Base-by-base conservation (phyloP, 768 basidiomycete species). In the Sutorius australiensis region DNA sequence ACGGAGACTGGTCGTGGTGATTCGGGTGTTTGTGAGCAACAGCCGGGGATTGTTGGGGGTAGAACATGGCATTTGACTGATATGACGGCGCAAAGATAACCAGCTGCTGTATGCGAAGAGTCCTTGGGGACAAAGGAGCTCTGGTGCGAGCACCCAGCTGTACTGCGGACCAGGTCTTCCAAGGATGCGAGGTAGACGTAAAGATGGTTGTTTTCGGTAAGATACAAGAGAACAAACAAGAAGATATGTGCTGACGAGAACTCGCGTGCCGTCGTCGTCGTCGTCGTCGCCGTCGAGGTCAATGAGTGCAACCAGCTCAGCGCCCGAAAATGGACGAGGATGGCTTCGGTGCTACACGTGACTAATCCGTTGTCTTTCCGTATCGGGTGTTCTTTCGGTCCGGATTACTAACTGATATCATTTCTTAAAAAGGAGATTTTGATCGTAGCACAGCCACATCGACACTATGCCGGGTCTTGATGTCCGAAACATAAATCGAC, bases 41-140 rank as follows among this genome's bases (percentile, higher is more conserved):
- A 66, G 82, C 86, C 66, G 89, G 88, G 59, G 89, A 89, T 71
- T 88, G 87, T 67, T 89, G 87, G 65, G 87, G 78, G 72, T 87
- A 91, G 75, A 88, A 91, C 87, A 91, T 91, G 56, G 77, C 78
- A 78, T 78, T 69, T 69, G 73, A 61, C 58, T 12, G 28, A 6
- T 32, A 28, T 14, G 51, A 51, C 42, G 46, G 47, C 40, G 51
- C 27, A 47, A 47, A 10, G 48, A 50, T 41, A 46, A 41, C 52
- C 32, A 39, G 37, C 49, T 44, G 46, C 24, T 39, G 49, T 17
- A 27, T 31, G 48, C 34, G 16, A 21, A 43, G 57, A 53, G 50
- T 38, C 54, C 62, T 33, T 30, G 37, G 11, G 42, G 37, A 56
- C 50, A 56, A 46, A 48, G 51, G 50, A 53, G 53, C 42, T 44